Evolutionary conservation across 257 asterid genomes (phyloP).

Genomic region (Schizonepeta tenuifolia): DNA sequence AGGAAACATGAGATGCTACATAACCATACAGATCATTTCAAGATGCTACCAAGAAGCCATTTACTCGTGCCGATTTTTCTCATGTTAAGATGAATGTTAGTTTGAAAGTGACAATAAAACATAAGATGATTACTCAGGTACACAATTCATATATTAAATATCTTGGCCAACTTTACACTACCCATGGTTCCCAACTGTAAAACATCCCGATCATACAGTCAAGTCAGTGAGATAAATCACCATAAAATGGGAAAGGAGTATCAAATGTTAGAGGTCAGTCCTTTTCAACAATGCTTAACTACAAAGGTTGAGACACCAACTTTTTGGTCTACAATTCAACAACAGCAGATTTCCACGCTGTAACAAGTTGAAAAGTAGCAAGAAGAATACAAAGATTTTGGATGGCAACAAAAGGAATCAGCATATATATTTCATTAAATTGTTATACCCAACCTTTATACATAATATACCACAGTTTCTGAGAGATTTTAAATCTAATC

Average conservation of each 20-base stretch:
- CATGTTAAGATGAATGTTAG: background rate
- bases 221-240: background rate
- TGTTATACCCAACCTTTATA: background rate
- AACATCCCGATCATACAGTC: background rate
- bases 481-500: background rate
- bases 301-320: background rate
- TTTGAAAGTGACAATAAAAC: background rate
- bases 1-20: conserved; percentile 4
- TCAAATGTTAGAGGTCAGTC: background rate
- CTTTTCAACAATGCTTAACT: background rate
- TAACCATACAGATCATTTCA: conserved; percentile 5
- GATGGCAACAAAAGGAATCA: background rate
- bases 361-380: background rate
- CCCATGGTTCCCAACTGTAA: background rate
- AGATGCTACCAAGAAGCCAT: conserved; percentile 19
- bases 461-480: background rate
- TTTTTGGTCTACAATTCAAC: no score
- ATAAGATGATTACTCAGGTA: background rate
- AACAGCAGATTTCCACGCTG: background rate
- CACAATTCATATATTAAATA: background rate
- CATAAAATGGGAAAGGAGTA: background rate
- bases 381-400: background rate
- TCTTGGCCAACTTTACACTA: background rate
- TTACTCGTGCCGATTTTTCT: conserved; percentile 18
- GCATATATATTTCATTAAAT: background rate